Conservation (phyloP, 805 yeast species). For the Ogataea salicorniae region DNA sequence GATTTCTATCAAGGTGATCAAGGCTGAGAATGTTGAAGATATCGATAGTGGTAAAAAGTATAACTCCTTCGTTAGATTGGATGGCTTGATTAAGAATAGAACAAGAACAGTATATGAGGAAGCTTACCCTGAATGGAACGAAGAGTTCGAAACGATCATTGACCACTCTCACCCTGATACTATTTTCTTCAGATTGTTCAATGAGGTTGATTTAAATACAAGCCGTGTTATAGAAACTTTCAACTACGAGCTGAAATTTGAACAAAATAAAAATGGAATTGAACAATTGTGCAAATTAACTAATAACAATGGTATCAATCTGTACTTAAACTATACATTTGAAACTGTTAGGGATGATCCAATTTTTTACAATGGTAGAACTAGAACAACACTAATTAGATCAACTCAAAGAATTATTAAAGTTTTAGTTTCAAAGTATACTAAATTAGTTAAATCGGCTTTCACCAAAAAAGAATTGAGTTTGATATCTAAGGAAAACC, state of each 20-base stretch:
- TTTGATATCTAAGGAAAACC: slow-evolving; percentile 1
- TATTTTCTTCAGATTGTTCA: slow-evolving; percentile 11
- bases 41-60: slow-evolving; percentile 2
- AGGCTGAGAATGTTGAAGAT: slow-evolving; percentile 16
- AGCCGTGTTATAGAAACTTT: slow-evolving; percentile 9
- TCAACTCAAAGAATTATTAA: slow-evolving; percentile 11
- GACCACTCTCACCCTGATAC: slow-evolving; percentile 4
- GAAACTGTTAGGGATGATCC: slow-evolving; percentile 18
- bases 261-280: slow-evolving; percentile 10
- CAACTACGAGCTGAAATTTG: slow-evolving; percentile 8
- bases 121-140: slow-evolving; percentile 17
- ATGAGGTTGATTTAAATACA: slow-evolving; percentile 4
- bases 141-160: slow-evolving; percentile 15
- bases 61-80: slow-evolving; percentile 12
- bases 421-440: slow-evolving; percentile 11
- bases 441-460: slow-evolving; percentile 2
- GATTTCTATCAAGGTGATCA: slow-evolving; percentile 9
- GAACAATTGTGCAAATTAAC: slow-evolving; percentile 9
- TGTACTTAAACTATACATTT: slow-evolving; percentile 12
- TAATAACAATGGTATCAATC: slow-evolving; percentile 3
- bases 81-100: slow-evolving; percentile 14
- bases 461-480: slow-evolving; percentile 7
- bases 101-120: slow-evolving; percentile 12
- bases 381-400: slow-evolving; percentile 9
- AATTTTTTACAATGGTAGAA: slow-evolving; percentile 16